A percentile compares a stretch with the other conserved stretches of the same genome.
phyloP scores from a whole-genome alignment of 306 rosid species.

The Potentilla sterilis region DNA sequence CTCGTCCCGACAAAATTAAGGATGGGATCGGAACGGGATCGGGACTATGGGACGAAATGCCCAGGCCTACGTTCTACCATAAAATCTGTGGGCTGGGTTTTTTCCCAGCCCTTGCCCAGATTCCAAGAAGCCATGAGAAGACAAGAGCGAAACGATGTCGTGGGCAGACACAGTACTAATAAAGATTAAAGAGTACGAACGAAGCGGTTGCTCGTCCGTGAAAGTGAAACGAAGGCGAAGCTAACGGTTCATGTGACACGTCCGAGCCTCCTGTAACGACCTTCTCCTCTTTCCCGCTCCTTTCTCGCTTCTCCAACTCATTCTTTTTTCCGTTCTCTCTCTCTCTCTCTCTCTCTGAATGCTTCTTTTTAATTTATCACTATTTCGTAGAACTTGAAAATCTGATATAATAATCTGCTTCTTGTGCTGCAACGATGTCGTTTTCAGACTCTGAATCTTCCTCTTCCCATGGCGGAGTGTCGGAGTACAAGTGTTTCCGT shows the following conservation, averaged over 20 bases:
- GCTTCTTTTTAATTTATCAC: constrained; percentile 16
- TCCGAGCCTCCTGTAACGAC: constrained; percentile 34
- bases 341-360: constrained; percentile 27
- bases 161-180: too few species aligned
- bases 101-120: too few species aligned
- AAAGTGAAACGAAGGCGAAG: constrained; percentile 36
- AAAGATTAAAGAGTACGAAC: too few species aligned
- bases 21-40: too few species aligned
- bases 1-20: too few species aligned
- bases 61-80: too few species aligned
- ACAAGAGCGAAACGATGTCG: too few species aligned
- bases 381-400: not conserved
- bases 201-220: too few species aligned
- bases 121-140: too few species aligned
- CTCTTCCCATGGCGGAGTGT: constrained; percentile 37
- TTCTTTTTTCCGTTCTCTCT: constrained; percentile 4
- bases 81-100: too few species aligned
- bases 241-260: constrained; percentile 39
- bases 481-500: constrained; percentile 66
- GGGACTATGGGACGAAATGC: too few species aligned
- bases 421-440: constrained; percentile 52
- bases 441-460: constrained; percentile 74
- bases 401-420: constrained; percentile 20
- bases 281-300: constrained; percentile 31
- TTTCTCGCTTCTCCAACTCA: constrained; percentile 22